Base-by-base conservation (phyloP, 129 eudicot genomes). In the Helianthus tuberosus region DNA sequence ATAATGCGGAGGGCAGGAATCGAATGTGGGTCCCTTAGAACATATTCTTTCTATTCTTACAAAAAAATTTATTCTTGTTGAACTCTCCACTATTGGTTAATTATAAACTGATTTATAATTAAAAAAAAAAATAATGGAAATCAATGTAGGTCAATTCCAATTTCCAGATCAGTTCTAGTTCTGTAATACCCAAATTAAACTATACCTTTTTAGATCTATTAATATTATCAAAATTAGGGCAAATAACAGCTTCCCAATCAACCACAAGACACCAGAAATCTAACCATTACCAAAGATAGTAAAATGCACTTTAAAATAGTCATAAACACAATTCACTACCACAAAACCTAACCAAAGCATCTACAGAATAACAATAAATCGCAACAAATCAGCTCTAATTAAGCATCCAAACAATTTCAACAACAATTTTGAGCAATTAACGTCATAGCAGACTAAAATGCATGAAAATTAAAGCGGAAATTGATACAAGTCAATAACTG, bases 391-490 rank as follows among this genome's bases (percentile, higher is more conserved):
- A 52, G 17, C 36, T 43, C 47, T 11, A 43, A 43, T 73, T 47
- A 41, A 60, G 11, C 15, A 9, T 27, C 12, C 16, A 64, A 14
- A 23, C 9, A 41, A 63, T 35, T 36, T 52, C 16, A 75, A 8
- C 49, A 55, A 41, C 49, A 46, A 57, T 9, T 76, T n/a, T 14
- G 8, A 43, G 3, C 59, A 57, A 15, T 57, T 68, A 60, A 68
- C 51, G 27, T 29, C 75, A 76, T 27, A 68, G 32, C 14, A 57
- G 41, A 20, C 80, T 68, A 39, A 17, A 75, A 64, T 75, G 72
- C 79, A 64, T 14, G 25, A 38, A 38, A 64, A 52, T 64, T 44
- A 38, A 51, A 64, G 54, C 64, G n/a, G 66, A 75, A 74, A 74
- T 14, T 61, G 69, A 47, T 32, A 32, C 4, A 32, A 32, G 4